Conservation (phyloP, 495 filamentous ascomycete species). For the Penicillium fimorum region DNA sequence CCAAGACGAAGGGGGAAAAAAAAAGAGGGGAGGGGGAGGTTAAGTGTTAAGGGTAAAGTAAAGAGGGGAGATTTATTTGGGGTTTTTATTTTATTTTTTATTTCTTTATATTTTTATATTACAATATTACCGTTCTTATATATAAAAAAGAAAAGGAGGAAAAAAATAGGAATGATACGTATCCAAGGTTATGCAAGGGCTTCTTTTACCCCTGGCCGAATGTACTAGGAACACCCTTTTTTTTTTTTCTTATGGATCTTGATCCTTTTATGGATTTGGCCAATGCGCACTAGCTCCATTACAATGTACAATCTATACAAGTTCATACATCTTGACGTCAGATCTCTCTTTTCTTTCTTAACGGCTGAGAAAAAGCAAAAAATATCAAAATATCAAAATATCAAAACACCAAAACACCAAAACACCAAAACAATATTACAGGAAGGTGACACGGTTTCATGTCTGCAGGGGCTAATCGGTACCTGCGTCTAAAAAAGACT, state of each 20-base stretch:
- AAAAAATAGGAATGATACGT: slow-evolving; percentile 5
- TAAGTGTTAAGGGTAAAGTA: too few relatives aligned
- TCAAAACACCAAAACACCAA: not conserved
- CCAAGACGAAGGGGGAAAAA: slow-evolving; percentile 9
- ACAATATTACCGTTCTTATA: not conserved
- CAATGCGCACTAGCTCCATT: slow-evolving; percentile 3
- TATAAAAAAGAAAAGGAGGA: too few relatives aligned
- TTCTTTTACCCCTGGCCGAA: slow-evolving; percentile 22
- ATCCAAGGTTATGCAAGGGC: slow-evolving; percentile 20
- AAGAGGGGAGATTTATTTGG: too few relatives aligned
- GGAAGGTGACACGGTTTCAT: slow-evolving; percentile 1
- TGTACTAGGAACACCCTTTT: slow-evolving; percentile 5
- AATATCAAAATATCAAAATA: not conserved
- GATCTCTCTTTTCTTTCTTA: not conserved
- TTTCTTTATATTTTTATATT: not conserved
- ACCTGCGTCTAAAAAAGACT: slow-evolving; percentile 19
- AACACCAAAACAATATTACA: not conserved
- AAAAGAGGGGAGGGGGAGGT: not conserved
- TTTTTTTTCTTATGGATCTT: not conserved
- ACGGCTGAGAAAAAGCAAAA: not conserved
- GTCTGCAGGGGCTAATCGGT: slow-evolving; percentile 10
- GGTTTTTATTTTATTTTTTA: too few relatives aligned
- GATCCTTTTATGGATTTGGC: not conserved
- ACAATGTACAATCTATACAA: too few relatives aligned
- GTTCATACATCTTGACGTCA: not conserved